Percentiles rank a stretch among this genome's conserved stretches.
Conservation (phyloP, 169 alveolate species). For the Plasmodium vivax region DNA sequence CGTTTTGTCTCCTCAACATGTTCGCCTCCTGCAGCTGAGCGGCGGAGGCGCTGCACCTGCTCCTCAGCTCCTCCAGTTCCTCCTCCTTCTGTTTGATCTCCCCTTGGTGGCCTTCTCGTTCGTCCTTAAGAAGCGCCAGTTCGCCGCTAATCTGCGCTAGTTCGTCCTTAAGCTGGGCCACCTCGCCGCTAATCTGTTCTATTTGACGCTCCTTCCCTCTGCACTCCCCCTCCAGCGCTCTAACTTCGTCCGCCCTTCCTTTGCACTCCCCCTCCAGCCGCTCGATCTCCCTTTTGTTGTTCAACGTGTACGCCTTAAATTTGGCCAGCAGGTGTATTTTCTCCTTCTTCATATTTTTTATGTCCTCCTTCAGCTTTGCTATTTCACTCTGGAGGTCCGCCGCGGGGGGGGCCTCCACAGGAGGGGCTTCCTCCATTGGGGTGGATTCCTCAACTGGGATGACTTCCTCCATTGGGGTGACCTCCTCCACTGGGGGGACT, state of each 20-base stretch:
- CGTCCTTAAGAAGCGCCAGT: constrained; percentile 10
- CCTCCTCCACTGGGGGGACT: background rate
- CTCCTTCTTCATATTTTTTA: constrained; percentile 65
- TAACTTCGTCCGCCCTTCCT: constrained; percentile 17
- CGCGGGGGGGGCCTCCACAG: background rate
- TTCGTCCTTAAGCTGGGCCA: background rate
- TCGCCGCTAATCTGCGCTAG: background rate
- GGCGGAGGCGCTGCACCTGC: background rate
- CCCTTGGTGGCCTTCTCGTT: background rate
- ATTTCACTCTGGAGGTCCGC: background rate
- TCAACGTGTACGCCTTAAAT: constrained; percentile 63
- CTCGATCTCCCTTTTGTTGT: constrained; percentile 49
- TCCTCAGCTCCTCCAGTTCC: background rate
- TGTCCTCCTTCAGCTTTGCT: constrained; percentile 3
- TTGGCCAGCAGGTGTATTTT: constrained; percentile 47
- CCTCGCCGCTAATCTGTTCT: too few relatives aligned
- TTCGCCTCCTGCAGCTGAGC: background rate
- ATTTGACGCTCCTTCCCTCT: background rate
- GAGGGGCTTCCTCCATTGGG: background rate
- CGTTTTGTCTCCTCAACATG: constrained; percentile 2
- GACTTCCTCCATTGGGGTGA: background rate
- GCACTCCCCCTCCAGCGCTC: background rate
- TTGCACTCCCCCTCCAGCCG: constrained; percentile 18
- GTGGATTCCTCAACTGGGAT: background rate
- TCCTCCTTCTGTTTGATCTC: constrained; percentile 7